A percentile compares a stretch with the other conserved stretches of the same genome.
phyloP scores from a whole-genome alignment of 805 yeast genomes.

The Candida mattraensis region DNA sequence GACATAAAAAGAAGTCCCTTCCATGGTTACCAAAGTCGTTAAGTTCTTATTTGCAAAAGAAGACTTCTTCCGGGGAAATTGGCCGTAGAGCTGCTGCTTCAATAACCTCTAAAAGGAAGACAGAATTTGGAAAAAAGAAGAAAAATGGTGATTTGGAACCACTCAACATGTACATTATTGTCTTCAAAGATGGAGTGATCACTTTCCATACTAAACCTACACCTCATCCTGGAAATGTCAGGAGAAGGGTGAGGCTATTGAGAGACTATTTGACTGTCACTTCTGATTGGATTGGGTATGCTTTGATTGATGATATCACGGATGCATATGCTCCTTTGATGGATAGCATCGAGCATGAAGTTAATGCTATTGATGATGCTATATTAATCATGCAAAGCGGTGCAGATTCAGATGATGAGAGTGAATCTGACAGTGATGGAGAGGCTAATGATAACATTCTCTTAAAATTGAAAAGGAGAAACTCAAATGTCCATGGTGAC shows the following conservation, averaged over 20 bases:
- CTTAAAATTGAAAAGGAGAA: conserved; percentile 30
- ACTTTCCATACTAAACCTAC: conserved; percentile 95
- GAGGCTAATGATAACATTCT: conserved; percentile 40
- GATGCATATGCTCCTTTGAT: conserved; percentile 98
- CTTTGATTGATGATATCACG: conserved; percentile 92
- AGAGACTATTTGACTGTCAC: conserved; percentile 87
- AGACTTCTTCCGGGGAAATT: conserved; percentile 1
- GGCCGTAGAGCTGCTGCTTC: conserved; percentile 15
- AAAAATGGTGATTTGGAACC: conserved; percentile 71
- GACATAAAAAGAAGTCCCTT: conserved; percentile 14
- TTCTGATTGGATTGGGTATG: conserved; percentile 97
- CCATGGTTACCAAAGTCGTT: conserved; percentile 16
- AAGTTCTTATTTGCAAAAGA: conserved; percentile 5
- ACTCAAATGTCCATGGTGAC: conserved; percentile 29
- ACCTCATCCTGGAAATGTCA: conserved; percentile 93
- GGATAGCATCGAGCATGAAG: conserved; percentile 91
- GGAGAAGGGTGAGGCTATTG: conserved; percentile 86
- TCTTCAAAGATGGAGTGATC: conserved; percentile 85
- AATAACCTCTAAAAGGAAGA: conserved; percentile 19
- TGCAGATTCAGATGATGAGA: conserved; percentile 43
- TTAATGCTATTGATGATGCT: conserved; percentile 90
- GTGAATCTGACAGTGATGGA: conserved; percentile 39
- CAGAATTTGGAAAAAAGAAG: conserved; percentile 18
- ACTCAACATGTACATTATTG: conserved; percentile 87
- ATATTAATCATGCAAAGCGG: conserved; percentile 85